Evolutionary conservation across 805 yeast species (phyloP), one percentile per base, ranked within the genome.

Genomic region (Candida tammaniensis): DNA sequence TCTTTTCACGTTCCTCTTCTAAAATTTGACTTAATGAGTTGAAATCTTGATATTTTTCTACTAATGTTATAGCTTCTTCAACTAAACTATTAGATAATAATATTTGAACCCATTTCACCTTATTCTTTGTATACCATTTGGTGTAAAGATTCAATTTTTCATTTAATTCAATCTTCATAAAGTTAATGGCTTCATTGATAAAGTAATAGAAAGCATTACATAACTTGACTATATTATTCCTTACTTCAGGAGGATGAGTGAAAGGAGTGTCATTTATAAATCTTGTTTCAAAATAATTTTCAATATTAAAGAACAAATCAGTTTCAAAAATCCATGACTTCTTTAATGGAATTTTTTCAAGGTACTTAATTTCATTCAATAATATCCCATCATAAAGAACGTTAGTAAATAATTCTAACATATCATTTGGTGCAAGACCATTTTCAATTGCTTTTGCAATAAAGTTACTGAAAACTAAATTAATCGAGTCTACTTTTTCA

Each of bases 31-130:
- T 82, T 17, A 88, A 57, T 1, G 89, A 77, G 21, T 74, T 62
- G 47, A 81, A 70, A 51, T 88, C 95, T 12, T 62, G 54, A 55
- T 80, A 83, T 17, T 68, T 62, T 43, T 85, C 94, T 0, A 87
- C 76, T 18, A 87, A 67, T 6, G 60, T 58, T 15, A 83, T 52
- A 0, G 89, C 84, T 17, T 76, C 77, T 6, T 65, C 61, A 24
- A 70, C 66, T 30, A 74, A 61, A 6, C 72, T 70, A 35, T 74
- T 54, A n/a, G 64, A 51, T 9, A 81, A 68, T 37, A 86, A 57
- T 3, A 72, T 64, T 15, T 65, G 60, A 9, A 82, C 74, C 96
- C 96, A 88, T 9, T 54, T 43, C 7, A 39, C 34, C 37, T 57
- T 61, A 20, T 57, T 51, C 3, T 27, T 27, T 4, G 47, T 49